phyloP scores from a whole-genome alignment of 306 rosid species.

The Sesbania bispinosa region DNA sequence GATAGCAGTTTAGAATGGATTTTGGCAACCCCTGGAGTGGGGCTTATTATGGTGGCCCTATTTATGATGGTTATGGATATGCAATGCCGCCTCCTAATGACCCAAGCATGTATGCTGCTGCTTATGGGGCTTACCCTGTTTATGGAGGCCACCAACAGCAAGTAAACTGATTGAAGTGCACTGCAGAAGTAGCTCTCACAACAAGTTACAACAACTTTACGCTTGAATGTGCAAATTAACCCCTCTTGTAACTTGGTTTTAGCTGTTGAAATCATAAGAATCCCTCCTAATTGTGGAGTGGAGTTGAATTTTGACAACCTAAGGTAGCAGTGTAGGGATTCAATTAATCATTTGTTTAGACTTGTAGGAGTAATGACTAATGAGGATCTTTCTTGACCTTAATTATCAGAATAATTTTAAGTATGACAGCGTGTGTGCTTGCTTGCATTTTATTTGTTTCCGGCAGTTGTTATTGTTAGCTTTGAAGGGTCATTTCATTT shows the following conservation, averaged over 20 bases:
- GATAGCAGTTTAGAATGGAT: constrained; percentile 65
- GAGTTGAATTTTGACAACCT: constrained; percentile 79
- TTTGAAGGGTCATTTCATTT: not conserved
- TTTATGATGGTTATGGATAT: constrained; percentile 88
- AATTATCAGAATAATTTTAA: constrained; percentile 36
- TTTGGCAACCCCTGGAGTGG: constrained; percentile 72
- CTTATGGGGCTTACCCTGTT: constrained; percentile 84
- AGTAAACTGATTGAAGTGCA: constrained; percentile 68
- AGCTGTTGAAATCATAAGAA: constrained; percentile 49
- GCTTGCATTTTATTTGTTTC: constrained; percentile 16
- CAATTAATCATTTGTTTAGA: constrained; percentile 52
- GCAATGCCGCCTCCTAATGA: constrained; percentile 78
- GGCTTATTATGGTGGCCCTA: constrained; percentile 70
- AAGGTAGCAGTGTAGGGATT: constrained; percentile 59
- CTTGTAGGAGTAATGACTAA: constrained; percentile 40
- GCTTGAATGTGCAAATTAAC: constrained; percentile 28
- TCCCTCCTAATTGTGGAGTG: constrained; percentile 80
- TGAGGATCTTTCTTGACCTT: constrained; percentile 39
- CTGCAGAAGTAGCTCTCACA: constrained; percentile 28
- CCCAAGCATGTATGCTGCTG: constrained; percentile 72
- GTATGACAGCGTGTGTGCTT: constrained; percentile 11
- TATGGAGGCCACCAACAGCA: constrained; percentile 93
- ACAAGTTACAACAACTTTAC: constrained; percentile 29
- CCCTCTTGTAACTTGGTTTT: constrained; percentile 49
- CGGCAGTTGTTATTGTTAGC: not conserved